Percentiles rank a stretch among this genome's conserved stretches.
These are phyloP conservation scores for Halteria grandinella DNA, from an alignment of 73 alveolate species.

Conservation along the genomic window DNA sequence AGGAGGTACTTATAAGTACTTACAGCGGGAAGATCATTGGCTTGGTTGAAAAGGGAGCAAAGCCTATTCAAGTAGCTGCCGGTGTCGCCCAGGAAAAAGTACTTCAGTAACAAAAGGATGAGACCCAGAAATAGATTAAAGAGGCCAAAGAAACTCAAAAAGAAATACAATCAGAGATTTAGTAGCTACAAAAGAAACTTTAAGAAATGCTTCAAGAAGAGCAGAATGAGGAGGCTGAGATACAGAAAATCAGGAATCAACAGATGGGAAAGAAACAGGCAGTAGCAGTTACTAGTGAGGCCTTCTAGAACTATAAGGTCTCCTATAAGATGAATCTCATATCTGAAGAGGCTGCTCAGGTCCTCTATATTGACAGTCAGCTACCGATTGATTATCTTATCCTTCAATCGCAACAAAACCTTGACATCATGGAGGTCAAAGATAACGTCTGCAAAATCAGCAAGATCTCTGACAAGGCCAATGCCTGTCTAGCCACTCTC, in stretches of 20 bases:
- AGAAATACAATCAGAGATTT: constrained; percentile 58
- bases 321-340: constrained; percentile 46
- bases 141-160: too few species aligned
- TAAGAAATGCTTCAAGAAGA: constrained; percentile 33
- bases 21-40: constrained; percentile 61
- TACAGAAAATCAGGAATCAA: background rate
- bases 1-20: constrained; percentile 59
- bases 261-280: too few species aligned
- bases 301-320: too few species aligned
- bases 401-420: constrained; percentile 34
- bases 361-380: constrained; percentile 50
- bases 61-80: too few species aligned
- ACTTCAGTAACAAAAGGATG: background rate
- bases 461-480: constrained; percentile 24
- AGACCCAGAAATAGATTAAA: too few species aligned
- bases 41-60: constrained; percentile 30
- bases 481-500: constrained; percentile 24
- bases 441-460: constrained; percentile 28
- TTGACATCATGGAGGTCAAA: constrained; percentile 49
- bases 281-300: too few species aligned
- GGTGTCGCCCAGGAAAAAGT: too few species aligned
- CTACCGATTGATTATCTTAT: constrained; percentile 24
- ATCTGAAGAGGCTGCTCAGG: constrained; percentile 67
- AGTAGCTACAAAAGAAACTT: constrained; percentile 32
- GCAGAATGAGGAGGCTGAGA: background rate